A percentile compares a stretch with the other conserved stretches of the same genome.
Evolutionary conservation across 345 rosid genomes (phyloP).

Genomic region (Salix brachista): DNA sequence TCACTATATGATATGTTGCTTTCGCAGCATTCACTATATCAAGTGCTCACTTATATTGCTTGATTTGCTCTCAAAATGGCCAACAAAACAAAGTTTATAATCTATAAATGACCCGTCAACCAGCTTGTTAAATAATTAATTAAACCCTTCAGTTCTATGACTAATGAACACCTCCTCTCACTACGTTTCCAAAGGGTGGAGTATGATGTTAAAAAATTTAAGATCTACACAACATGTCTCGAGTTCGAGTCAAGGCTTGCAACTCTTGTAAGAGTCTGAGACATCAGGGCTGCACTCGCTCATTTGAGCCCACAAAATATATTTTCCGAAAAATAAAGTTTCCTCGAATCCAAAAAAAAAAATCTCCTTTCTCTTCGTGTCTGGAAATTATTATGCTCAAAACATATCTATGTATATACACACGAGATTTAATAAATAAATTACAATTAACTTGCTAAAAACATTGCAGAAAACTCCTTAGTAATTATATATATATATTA

Average conservation of each 20-base stretch:
- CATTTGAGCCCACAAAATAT: no score
- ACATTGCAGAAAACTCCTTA: no score
- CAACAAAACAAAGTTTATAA: conserved; percentile 11
- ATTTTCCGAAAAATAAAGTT: rapidly evolving
- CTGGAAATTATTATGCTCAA: no score
- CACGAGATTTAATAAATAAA: no score
- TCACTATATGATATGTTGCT: neutral
- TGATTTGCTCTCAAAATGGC: conserved; percentile 33
- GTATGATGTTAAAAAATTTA: rapidly evolving
- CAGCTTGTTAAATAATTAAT: neutral
- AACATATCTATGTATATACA: no score
- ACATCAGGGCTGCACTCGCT: rapidly evolving
- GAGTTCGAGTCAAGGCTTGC: no score
- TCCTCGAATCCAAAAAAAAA: no score
- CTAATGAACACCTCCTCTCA: neutral
- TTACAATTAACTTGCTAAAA: no score
- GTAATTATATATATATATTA: no score
- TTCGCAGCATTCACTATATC: conserved; percentile 20
- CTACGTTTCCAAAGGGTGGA: neutral
- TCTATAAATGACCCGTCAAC: neutral
- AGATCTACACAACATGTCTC: rapidly evolving
- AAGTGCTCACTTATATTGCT: conserved; percentile 23
- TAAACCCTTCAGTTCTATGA: no score
- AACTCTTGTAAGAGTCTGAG: no score
- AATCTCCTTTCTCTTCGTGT: no score